Evolutionary conservation across 441 rosid genomes (phyloP), one percentile per base, ranked within the genome.

Genomic region (Populus hybrid): DNA sequence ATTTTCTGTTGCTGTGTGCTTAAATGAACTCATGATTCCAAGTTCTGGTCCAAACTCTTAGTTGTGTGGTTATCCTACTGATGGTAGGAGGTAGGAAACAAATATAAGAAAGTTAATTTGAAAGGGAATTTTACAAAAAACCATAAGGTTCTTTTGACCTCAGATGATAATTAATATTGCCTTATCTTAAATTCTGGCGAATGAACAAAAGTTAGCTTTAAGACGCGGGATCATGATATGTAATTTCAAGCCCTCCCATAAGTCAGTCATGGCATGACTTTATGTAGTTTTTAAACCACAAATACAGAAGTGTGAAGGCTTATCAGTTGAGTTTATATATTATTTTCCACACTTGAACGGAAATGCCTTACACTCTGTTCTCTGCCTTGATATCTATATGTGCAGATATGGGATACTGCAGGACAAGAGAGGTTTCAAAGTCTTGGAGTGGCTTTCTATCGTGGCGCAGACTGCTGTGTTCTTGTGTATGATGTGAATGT

Each of bases 381-480:
- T 33, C 36, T 33, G 50, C 33, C 76, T 9, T 28, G 28, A 1
- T 69, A 53, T 72, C 59, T 33, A 16, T 69, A 1, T 64, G 24
- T 77, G 64, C 76, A 93, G 97, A 92, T 92, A 82, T 93, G 97
- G 98, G 97, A 93, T 83, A 92, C 98, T 29, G 97, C 95, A 21
- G 90, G 90, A 38, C 90, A 87, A 69, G 83, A 83, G 73, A 80
- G 81, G 73, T 83, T 83, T 64, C 82, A 79, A 66, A 83, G 85
- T 53, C 85, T 83, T 31, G 85, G 85, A 68, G 96, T 91, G 40
- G 98, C 97, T 72, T 93, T 93, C 80, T 93, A 91, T 73, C 88
- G 98, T 24, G 88, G 88, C 38, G 88, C 88, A 9, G 90, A 84
- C 40, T 81, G 83, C 53, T 83, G 85, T 67, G 85, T 83, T 74